Evolutionary conservation across 192 early-diverging fungal species (phyloP).

Genomic region (Rhizophagus clarus): DNA sequence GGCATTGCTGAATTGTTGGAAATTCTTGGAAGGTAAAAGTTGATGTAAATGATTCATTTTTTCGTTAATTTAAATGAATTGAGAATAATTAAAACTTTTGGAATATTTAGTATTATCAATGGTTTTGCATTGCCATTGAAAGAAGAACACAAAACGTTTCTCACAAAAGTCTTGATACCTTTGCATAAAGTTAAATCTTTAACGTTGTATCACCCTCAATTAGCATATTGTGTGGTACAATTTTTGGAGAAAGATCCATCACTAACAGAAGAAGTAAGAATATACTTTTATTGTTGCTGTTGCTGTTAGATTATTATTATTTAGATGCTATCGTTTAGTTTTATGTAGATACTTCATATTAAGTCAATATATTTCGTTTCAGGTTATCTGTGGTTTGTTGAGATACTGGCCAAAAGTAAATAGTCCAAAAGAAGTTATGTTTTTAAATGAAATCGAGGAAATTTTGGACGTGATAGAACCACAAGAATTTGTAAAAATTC

Average conservation of each 20-base stretch:
- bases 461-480: constrained; percentile 96
- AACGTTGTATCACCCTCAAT: constrained; percentile 93
- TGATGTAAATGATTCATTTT: neutral
- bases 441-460: constrained; percentile 97
- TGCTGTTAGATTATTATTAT: no score
- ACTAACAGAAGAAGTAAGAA: constrained; percentile 79
- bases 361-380: neutral
- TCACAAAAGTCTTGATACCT: constrained; percentile 90
- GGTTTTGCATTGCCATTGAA: constrained; percentile 98
- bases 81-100: neutral
- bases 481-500: constrained; percentile 86
- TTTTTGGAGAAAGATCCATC: constrained; percentile 97
- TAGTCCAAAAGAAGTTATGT: constrained; percentile 99
- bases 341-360: neutral
- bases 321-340: neutral
- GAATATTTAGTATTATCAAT: constrained; percentile 91
- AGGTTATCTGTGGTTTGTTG: constrained; percentile 86
- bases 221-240: constrained; percentile 98
- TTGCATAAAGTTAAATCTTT: constrained; percentile 96
- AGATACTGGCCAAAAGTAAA: constrained; percentile 99
- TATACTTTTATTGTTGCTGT: neutral
- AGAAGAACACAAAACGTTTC: constrained; percentile 97
- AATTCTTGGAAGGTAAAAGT: constrained; percentile 88
- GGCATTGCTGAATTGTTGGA: constrained; percentile 98
- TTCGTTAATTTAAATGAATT: neutral